These are phyloP conservation scores for Diospyros kaki DNA, from an alignment of 148 eudicot genomes.

Conservation along the genomic window DNA sequence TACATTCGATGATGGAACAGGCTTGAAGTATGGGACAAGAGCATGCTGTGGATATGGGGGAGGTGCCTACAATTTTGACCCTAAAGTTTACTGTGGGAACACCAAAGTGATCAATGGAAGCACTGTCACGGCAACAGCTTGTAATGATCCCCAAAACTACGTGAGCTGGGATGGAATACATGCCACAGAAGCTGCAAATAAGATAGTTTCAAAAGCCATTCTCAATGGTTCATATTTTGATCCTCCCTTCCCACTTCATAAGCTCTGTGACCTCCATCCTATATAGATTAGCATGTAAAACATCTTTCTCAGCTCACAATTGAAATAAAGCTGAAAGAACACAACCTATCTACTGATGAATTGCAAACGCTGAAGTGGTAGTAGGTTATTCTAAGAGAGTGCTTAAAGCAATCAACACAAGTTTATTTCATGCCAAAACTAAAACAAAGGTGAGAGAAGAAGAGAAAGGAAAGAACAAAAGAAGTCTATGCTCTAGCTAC, in stretches of 20 bases:
- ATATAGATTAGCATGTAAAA: neutral
- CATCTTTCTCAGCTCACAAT: neutral
- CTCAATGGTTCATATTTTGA: constrained; percentile 61
- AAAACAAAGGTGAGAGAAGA: no score
- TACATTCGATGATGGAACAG: constrained; percentile 25
- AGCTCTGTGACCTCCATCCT: constrained; percentile 54
- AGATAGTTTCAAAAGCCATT: constrained; percentile 46
- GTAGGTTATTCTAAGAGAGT: no score
- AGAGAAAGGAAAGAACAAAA: no score
- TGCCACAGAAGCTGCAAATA: constrained; percentile 82
- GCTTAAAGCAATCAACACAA: no score
- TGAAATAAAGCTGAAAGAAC: neutral
- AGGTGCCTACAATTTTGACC: constrained; percentile 64
- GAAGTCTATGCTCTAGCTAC: no score
- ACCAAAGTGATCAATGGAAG: constrained; percentile 47
- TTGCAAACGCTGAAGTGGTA: no score
- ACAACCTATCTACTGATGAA: no score
- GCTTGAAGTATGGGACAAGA: constrained; percentile 63
- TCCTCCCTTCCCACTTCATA: constrained; percentile 61
- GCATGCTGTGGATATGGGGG: constrained; percentile 94
- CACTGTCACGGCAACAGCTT: constrained; percentile 52
- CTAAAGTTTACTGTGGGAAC: constrained; percentile 70
- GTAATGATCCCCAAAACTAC: constrained; percentile 63
- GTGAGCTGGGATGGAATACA: constrained; percentile 92
- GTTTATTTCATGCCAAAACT: no score